Conservation (phyloP, 2,329 filamentous ascomycete genomes). For the Penicillium sp. region DNA sequence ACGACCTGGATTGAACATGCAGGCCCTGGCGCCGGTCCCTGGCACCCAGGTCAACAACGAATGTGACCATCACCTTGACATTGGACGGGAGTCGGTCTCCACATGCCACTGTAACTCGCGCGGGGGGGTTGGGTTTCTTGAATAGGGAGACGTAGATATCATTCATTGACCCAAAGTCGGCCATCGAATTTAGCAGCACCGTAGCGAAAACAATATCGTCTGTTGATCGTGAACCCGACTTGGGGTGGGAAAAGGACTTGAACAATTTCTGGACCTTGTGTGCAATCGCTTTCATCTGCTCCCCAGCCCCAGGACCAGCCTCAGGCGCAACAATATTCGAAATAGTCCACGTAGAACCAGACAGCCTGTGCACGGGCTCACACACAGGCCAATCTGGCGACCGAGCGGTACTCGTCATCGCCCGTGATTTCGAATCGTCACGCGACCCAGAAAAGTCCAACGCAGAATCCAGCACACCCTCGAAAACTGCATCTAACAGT, state of each 20-base stretch:
- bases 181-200: slow-evolving; percentile 69
- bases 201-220: slow-evolving; percentile 43
- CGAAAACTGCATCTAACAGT: slow-evolving; percentile 59
- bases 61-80: slow-evolving; percentile 53
- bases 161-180: slow-evolving; percentile 69
- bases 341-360: slow-evolving; percentile 27
- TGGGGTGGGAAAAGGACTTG: slow-evolving; percentile 2
- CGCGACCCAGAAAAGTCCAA: neutral
- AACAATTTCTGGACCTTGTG: slow-evolving; percentile 15
- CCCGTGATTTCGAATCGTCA: neutral
- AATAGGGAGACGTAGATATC: slow-evolving; percentile 67
- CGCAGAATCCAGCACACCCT: slow-evolving; percentile 28
- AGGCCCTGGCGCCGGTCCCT: slow-evolving; percentile 45
- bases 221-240: slow-evolving; percentile 17
- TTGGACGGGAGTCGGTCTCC: slow-evolving; percentile 56
- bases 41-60: slow-evolving; percentile 37
- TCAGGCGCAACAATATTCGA: slow-evolving; percentile 35
- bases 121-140: slow-evolving; percentile 67
- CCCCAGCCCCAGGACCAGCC: slow-evolving; percentile 32
- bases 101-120: slow-evolving; percentile 72
- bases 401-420: neutral
- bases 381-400: slow-evolving; percentile 6
- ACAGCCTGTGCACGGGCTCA: slow-evolving; percentile 17
- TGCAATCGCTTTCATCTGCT: slow-evolving; percentile 34
- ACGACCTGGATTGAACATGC: slow-evolving; percentile 86